Evolutionary conservation across 805 yeast genomes (phyloP).

Genomic region (Saccharomycodes ludwigii): DNA sequence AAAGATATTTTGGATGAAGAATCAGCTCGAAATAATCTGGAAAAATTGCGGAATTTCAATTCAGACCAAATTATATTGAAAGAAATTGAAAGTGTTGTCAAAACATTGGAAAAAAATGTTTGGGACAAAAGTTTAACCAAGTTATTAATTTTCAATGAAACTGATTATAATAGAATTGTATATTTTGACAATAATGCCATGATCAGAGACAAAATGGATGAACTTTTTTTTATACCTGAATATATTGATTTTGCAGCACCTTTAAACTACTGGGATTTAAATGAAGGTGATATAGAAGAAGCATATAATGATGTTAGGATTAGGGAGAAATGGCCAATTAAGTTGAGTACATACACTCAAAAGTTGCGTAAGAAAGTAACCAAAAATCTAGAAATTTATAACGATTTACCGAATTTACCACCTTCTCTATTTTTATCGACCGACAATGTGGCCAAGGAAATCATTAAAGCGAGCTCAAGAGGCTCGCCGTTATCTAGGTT

Average conservation of each 20-base stretch:
- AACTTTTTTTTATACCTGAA: slow-evolving; percentile 37
- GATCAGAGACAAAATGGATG: slow-evolving; percentile 29
- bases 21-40: slow-evolving; percentile 7
- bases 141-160: slow-evolving; percentile 36
- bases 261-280: slow-evolving; percentile 29
- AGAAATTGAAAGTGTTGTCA: slow-evolving; percentile 12
- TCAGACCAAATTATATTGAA: slow-evolving; percentile 16
- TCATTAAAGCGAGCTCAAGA: slow-evolving; percentile 16
- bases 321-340: slow-evolving; percentile 10
- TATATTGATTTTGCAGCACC: slow-evolving; percentile 34
- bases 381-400: slow-evolving; percentile 22
- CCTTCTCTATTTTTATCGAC: slow-evolving; percentile 14
- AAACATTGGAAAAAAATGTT: slow-evolving; percentile 18
- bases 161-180: slow-evolving; percentile 39
- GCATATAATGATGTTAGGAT: slow-evolving; percentile 11
- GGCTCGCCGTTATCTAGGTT: slow-evolving; percentile 10
- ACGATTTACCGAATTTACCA: slow-evolving; percentile 27
- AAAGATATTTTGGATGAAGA: slow-evolving; percentile 17
- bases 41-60: slow-evolving; percentile 7
- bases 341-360: slow-evolving; percentile 14
- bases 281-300: slow-evolving; percentile 15
- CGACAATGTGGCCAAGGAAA: slow-evolving; percentile 19
- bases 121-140: slow-evolving; percentile 48
- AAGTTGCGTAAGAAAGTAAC: slow-evolving; percentile 12
- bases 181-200: slow-evolving; percentile 49